phyloP scores from a whole-genome alignment of 2,329 filamentous ascomycete genomes.

The Verticillium tricorpus region DNA sequence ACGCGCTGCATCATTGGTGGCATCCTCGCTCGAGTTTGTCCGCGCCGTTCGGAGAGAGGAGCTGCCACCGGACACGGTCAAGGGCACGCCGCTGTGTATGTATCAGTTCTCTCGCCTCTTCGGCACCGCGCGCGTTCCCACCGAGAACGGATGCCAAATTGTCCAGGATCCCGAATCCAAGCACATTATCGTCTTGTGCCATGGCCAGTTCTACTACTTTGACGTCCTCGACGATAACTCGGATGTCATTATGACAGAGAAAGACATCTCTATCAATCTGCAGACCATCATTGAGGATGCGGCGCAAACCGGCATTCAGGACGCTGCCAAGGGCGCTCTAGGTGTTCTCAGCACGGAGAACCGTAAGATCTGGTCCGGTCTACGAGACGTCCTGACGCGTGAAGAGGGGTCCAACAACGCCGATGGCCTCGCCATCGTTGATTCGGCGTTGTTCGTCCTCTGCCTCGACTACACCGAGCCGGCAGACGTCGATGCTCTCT shows the following conservation, averaged over 20 bases:
- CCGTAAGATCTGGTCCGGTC: conserved; percentile 88
- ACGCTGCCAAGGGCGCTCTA: conserved; percentile 90
- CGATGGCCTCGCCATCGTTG: conserved; percentile 91
- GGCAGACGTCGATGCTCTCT: conserved; percentile 73
- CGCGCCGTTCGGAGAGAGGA: conserved; percentile 90
- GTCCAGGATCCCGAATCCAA: conserved; percentile 91
- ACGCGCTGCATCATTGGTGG: conserved; percentile 83
- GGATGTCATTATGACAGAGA: conserved; percentile 95
- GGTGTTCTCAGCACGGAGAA: conserved; percentile 96
- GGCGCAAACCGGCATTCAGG: conserved; percentile 81
- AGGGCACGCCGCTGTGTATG: conserved; percentile 88
- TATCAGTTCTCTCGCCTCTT: conserved; percentile 96
- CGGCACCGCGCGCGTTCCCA: conserved; percentile 89
- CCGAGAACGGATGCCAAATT: conserved; percentile 91
- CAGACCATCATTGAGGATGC: conserved; percentile 92
- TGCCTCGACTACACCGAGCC: conserved; percentile 93
- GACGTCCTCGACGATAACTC: conserved; percentile 93
- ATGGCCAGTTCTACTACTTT: conserved; percentile 98
- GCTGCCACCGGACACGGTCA: conserved; percentile 80
- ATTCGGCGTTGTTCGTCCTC: conserved; percentile 87
- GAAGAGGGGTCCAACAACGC: conserved; percentile 91
- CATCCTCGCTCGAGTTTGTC: conserved; percentile 88
- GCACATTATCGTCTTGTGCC: conserved; percentile 88
- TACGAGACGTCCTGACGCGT: conserved; percentile 81
- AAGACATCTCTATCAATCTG: conserved; percentile 85